Evolutionary conservation across 805 yeast genomes (phyloP), one percentile per base, ranked within the genome.

Genomic region (Wickerhamiella allomyrinae): DNA sequence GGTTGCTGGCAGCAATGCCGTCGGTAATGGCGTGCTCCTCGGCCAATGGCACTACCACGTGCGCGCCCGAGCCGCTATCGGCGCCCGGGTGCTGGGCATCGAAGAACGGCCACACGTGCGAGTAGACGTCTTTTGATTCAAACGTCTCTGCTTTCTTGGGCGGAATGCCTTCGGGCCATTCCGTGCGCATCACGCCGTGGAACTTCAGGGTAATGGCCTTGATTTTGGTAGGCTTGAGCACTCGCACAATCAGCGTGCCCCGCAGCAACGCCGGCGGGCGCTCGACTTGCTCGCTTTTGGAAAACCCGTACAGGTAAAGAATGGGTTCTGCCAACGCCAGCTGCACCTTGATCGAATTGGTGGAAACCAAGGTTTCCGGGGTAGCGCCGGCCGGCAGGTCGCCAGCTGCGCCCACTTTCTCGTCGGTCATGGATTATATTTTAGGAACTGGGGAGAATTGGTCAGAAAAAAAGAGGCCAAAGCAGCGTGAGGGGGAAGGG

Each of bases 91-190:
- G 27, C 25, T 45, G 41, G 31, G 65, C 59, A 43, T 57, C 67
- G 67, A 74, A 89, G 57, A 91, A 85, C 0, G 94, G 91, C 98
- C 98, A 91, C 5, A 81, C 76, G 57, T 89, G 96, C 40, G 74
- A 70, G 22, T 84, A 70, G 20, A 87, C 57, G 41, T 73, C 80
- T 47, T 71, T 73, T 19, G 70, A 58, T 51, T 91, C 98, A 25
- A 60, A 58, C 46, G 73, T 77, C 11, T 76, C 80, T 14, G 67
- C 66, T 49, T 77, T 76, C 56, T 80, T 83, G 0, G 96, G 95
- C 0, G 97, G 97, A 15, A 89, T 87, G 2, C 98, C 98, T 55
- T 91, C 96, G 2, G 96, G 96, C 95, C 96, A 87, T 46, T 87
- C 95, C 0, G 95, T 87, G 49, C 81, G 69, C 29, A 81, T 72